Evolutionary conservation across 2,329 filamentous ascomycete genomes (phyloP), one percentile per base, ranked within the genome.

Genomic region (Laburnicola sp.): DNA sequence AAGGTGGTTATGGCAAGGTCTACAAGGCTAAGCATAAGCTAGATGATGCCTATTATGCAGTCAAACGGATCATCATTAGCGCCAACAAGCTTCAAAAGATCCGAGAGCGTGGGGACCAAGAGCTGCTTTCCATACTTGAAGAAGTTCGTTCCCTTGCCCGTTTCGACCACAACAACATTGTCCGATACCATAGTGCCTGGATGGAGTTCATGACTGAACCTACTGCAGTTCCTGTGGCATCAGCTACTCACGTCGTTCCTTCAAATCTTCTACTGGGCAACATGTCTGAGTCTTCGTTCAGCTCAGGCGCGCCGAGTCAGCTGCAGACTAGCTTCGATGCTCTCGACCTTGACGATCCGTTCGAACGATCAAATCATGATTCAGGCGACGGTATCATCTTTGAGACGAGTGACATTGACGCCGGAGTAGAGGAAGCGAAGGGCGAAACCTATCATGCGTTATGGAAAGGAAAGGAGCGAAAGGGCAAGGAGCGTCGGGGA

Each of bases 161-260:
- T 25, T 73, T 87, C 11, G 81, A 87, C 39, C 85, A 88, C 66
- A 77, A 77, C 4, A 86, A 88, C 62, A 80, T 88, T 48, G 85
- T 88, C 31, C 78, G 85, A 23, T 88, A 88, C 60, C 83, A 83
- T 62, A 79, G 80, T 45, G 82, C 82, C 10, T 88, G 86, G 86
- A 75, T 86, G 10, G 86, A 88, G 31, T 76, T 67, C 42, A 59
- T 62, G 0, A 56, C 63, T 2, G 43, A 53, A 26, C 41, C 60
- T 8, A 58, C 38, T 7, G 60, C 64, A 6, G 22, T 37, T 3
- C 11, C 56, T 6, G 34, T 45, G 4, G 31, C 38, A 9, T 47
- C 60, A 3, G 42, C 46, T 6, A 28, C 48, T 4, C 43, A 55
- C 5, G 32, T 60, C 2, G 9, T 65, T n/a, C 59, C 57, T 27